phyloP scores from a whole-genome alignment of 371 early-diverging fungal species.

The Mucor lusitanicus region DNA sequence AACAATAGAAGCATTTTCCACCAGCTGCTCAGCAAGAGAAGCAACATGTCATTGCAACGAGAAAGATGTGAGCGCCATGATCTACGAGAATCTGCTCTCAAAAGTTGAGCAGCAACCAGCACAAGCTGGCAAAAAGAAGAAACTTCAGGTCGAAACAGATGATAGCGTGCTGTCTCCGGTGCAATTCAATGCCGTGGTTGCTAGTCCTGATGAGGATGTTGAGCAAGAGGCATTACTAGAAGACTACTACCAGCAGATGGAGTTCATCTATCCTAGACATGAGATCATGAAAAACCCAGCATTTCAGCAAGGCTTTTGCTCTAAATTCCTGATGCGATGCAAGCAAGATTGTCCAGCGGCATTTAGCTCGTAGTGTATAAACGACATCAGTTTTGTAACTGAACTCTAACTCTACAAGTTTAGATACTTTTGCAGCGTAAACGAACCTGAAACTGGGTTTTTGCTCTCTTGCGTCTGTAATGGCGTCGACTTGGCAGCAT shows the following conservation, averaged over 20 bases:
- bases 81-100: neutral
- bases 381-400: neutral
- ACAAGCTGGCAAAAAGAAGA: neutral
- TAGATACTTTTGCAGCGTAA: neutral
- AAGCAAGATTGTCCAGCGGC: constrained; percentile 12
- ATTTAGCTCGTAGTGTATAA: neutral
- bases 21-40: neutral
- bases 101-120: neutral
- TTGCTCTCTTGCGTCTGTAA: constrained; percentile 7
- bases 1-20: neutral
- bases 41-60: neutral
- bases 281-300: neutral
- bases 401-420: neutral
- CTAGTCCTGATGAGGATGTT: neutral
- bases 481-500: constrained; percentile 3
- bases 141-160: neutral
- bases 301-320: neutral
- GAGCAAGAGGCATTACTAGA: neutral
- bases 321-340: neutral
- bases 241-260: neutral
- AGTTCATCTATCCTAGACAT: neutral
- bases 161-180: constrained; percentile 1
- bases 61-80: neutral
- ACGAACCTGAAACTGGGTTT: constrained; percentile 2
- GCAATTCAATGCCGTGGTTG: neutral